Conservation (phyloP, 2,329 filamentous ascomycete genomes). For the Fusarium sp. region DNA sequence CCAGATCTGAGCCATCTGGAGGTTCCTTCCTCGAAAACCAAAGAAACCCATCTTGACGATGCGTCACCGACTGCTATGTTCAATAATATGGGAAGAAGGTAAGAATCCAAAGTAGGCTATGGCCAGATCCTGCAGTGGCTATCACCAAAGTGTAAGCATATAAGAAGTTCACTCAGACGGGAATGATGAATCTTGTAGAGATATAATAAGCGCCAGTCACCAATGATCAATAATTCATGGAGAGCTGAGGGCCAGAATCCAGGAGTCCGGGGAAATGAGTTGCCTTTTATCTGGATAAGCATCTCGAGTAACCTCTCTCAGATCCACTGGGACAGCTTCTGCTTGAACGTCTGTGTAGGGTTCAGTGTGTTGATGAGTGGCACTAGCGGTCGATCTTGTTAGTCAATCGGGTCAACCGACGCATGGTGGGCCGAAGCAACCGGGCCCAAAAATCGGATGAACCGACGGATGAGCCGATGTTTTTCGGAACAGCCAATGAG, state of each 20-base stretch:
- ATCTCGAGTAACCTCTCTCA: not conserved
- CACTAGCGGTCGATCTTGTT: not conserved
- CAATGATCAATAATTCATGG: too few relatives aligned
- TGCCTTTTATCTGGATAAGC: not conserved
- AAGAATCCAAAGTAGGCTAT: too few relatives aligned
- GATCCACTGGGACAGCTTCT: too few relatives aligned
- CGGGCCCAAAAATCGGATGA: not conserved
- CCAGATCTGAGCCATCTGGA: conserved; percentile 13
- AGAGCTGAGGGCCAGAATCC: not conserved
- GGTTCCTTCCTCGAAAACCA: not conserved
- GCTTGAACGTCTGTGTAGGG: not conserved
- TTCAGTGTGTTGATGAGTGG: not conserved
- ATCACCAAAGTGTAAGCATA: too few relatives aligned
- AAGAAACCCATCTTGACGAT: not conserved
- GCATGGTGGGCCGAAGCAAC: not conserved
- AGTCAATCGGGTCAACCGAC: not conserved
- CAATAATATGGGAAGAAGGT: too few relatives aligned
- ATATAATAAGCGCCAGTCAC: too few relatives aligned
- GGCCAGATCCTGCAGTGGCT: too few relatives aligned
- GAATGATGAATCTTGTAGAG: too few relatives aligned
- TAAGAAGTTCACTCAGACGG: too few relatives aligned
- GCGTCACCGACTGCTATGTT: too few relatives aligned
- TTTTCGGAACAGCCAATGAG: not conserved
- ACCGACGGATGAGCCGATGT: conserved; percentile 5
- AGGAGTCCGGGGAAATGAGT: not conserved